Evolutionary conservation across 1,284 basidiomycete species (phyloP).

Genomic region (Somion occarium): DNA sequence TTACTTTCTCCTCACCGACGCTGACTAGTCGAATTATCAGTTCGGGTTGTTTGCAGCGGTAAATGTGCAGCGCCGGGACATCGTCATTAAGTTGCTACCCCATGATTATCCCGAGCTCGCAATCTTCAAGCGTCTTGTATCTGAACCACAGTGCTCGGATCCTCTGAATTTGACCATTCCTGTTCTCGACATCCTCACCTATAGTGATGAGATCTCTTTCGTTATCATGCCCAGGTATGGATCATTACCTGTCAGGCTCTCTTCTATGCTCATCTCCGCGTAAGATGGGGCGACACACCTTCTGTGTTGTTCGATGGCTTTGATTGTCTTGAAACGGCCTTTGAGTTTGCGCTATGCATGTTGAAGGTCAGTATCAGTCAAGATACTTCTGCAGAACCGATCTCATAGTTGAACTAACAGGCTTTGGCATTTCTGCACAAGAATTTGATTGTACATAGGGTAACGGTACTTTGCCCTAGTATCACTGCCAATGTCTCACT

Average conservation of each 20-base stretch:
- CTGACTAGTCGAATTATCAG: too few relatives aligned
- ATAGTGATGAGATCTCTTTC: neutral
- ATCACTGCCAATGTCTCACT: too few relatives aligned
- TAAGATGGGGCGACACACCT: too few relatives aligned
- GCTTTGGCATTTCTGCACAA: neutral
- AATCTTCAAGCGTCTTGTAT: neutral
- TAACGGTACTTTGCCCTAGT: too few relatives aligned
- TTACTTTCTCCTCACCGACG: too few relatives aligned
- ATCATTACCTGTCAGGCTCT: too few relatives aligned
- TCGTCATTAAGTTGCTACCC: neutral
- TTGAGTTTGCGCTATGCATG: neutral
- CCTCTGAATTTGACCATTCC: neutral
- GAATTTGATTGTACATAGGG: neutral
- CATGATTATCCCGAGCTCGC: neutral
- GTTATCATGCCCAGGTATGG: neutral
- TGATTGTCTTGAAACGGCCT: neutral
- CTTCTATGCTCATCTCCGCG: too few relatives aligned
- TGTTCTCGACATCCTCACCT: neutral
- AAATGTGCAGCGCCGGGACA: neutral
- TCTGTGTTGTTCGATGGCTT: neutral
- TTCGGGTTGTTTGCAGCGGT: neutral
- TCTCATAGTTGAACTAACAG: neutral
- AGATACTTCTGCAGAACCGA: neutral
- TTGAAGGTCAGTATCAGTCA: neutral
- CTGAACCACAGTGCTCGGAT: neutral